These are phyloP conservation scores for Trichothecium sympodiale DNA, from an alignment of 2,329 filamentous ascomycete species.

Conservation along the genomic window DNA sequence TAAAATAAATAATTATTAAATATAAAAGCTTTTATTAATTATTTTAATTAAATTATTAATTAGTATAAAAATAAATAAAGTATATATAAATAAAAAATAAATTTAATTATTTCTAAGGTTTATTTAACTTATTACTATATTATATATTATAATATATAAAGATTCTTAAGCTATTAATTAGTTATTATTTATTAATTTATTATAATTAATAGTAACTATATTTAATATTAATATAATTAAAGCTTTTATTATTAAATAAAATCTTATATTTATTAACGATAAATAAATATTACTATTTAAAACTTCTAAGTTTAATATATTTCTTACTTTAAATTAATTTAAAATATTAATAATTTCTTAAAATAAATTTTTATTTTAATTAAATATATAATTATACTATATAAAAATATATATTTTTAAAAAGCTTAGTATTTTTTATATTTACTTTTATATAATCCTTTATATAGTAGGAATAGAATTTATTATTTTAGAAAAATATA, in stretches of 20 bases:
- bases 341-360: not conserved
- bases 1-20: not conserved
- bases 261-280: not conserved
- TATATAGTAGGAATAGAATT: conserved; percentile 1
- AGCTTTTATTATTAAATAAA: not conserved
- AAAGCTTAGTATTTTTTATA: not conserved
- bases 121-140: conserved; percentile 1
- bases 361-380: conserved; percentile 1
- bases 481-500: not conserved
- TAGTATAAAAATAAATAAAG: not conserved
- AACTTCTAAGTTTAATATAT: not conserved
- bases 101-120: conserved; percentile 1
- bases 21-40: not conserved
- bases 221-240: not conserved
- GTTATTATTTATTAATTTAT: not conserved
- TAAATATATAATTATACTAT: conserved; percentile 1
- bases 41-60: not conserved
- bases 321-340: not conserved
- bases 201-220: not conserved
- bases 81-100: not conserved
- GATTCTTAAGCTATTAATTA: not conserved
- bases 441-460: not conserved
- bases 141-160: not conserved
- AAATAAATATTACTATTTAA: not conserved
- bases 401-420: not conserved